Base-by-base conservation (phyloP, 148 eudicot species). In the Cornus kousa region DNA sequence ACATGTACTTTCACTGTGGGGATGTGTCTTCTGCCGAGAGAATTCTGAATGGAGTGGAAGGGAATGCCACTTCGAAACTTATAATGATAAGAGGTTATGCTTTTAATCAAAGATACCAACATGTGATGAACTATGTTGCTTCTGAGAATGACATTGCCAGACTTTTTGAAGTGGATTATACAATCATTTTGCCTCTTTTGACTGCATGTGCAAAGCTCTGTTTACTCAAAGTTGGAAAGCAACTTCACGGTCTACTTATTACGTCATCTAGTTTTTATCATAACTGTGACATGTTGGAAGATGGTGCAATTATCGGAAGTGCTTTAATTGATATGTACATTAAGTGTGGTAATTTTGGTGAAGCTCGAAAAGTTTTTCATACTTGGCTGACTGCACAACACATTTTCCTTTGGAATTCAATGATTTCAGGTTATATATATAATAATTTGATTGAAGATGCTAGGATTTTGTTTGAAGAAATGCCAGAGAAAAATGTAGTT, bases 1-100 rank as follows among this genome's bases (percentile, higher is more conserved):
- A 78, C 68, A 85, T 85, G 87, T 85, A 85, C 46, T 78, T 85
- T 59, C 79, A 69, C 14, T 79, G 87, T 23, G 80, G 85, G 43
- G 68, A 79, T 48, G 75, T 77, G 68, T 22, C 39, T 22, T 76
- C 23, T 11, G 85, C 83, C 9, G 85, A 82, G 72, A 82, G 71
- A 73, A 60, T 79, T 72, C 76, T 79, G 28, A 60, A 65, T 68
- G 83, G 57, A 43, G 39, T 68, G 74, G 78, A 82, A 65, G 32
- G 33, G 39, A 71, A 77, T 65, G 37, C 72, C 60, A 48, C 68
- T 73, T 79, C 75, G 24, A 75, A 74, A 57, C 77, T 85, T 43
- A 79, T 76, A 76, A 82, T 55, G 67, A 76, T 85, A 23, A 85
- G 87, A 77, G 87, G 87, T 9, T 79, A 79, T 77, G 70, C 71